Evolutionary conservation across 164 flowering plant genomes (phyloP), one percentile per base, ranked within the genome.

Genomic region (Chimonanthus salicifolius): DNA sequence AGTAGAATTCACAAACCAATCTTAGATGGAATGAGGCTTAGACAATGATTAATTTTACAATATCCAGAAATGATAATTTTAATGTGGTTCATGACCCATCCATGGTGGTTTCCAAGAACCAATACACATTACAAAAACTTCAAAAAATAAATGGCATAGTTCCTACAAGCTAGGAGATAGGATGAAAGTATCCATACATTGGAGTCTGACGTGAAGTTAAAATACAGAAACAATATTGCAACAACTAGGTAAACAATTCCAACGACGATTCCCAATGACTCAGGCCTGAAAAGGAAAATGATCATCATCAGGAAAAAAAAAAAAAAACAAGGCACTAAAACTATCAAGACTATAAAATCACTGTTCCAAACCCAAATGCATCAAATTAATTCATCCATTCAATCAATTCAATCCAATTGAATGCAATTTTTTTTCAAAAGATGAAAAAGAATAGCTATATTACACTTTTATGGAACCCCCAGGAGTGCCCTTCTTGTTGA

Each of bases 201-300:
- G 18, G 98, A 94, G 79, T 94, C 98, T 48, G 92, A 75, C 3
- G 95, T 86, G 84, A 89, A 88, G 83, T 94, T 92, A 69, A 89
- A 92, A 78, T 82, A 83, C 83, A 86, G 95, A 84, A 92, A 94
- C 70, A 87, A 63, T 67, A 90, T 90, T 7, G 91, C 88, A 82
- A 91, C 67, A 20, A 90, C 90, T 81, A 90, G 80, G 84, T 87
- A 94, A 49, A 91, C 95, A 79, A 88, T 83, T 71, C 95, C 98
- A 75, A 91, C 86, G 72, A 86, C 94, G 77, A 94, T 92, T 9
- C 99, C 99, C 86, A 94, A 72, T n/a, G 98, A 88, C 77, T 94
- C 99, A 64, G 99, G 97, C 88, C 99, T 92, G 92, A 74, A 73
- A 54, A 11, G 60, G 16, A 54, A 54, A 54, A n/a, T 11, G 11